phyloP scores from a whole-genome alignment of 1,284 basidiomycete species.

The Flammula alnicola region DNA sequence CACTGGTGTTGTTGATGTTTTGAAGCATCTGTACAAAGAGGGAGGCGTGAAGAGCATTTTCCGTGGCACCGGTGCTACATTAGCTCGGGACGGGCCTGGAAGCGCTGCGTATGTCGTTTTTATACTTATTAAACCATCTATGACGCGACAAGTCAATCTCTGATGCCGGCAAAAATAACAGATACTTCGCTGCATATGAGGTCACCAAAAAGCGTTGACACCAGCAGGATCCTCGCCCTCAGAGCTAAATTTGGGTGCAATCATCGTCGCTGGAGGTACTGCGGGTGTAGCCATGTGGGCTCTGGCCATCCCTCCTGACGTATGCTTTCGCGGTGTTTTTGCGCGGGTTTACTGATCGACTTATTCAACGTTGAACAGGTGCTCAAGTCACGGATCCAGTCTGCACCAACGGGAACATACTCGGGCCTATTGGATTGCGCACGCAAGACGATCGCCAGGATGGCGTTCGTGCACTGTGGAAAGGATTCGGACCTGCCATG shows the following conservation, averaged over 20 bases:
- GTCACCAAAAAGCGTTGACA: conserved; percentile 87
- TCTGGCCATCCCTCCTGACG: conserved; percentile 93
- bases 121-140: background rate
- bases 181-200: conserved; percentile 98
- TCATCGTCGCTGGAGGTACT: conserved; percentile 92
- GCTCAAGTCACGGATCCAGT: conserved; percentile 95
- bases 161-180: conserved; percentile 34
- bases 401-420: conserved; percentile 96
- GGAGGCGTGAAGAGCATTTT: conserved; percentile 94
- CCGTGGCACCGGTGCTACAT: conserved; percentile 90
- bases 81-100: conserved; percentile 95
- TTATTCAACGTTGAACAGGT: conserved; percentile 55
- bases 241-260: conserved; percentile 86
- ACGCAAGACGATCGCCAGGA: conserved; percentile 91
- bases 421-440: conserved; percentile 93
- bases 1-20: conserved; percentile 91
- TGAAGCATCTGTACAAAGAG: conserved; percentile 92
- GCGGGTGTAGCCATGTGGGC: conserved; percentile 99
- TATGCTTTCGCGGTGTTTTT: conserved; percentile 43
- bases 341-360: background rate
- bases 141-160: background rate
- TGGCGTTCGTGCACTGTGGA: conserved; percentile 91
- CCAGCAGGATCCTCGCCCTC: conserved; percentile 77
- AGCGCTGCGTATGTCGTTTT: conserved; percentile 82
- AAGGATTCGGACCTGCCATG: conserved; percentile 98